Base-by-base conservation (phyloP, 2,329 filamentous ascomycete species). In the Alternaria tenuissima region DNA sequence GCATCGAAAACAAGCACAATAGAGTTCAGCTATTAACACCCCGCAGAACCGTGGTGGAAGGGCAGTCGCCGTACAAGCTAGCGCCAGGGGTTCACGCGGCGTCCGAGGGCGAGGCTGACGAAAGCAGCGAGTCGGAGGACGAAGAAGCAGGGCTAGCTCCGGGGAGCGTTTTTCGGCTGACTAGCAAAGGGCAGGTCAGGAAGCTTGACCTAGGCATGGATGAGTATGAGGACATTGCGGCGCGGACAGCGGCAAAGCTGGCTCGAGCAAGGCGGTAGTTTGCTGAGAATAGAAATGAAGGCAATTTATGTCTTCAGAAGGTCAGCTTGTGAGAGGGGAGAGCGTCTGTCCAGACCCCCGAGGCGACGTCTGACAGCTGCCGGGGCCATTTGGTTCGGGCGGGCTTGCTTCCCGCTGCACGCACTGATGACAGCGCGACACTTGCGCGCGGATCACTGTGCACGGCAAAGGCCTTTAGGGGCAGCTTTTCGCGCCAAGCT, bases 1-100 rank as follows among this genome's bases (percentile, higher is more conserved):
- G 32, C 52, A 24, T 28, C 30, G 8, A 7, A n/a, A 43, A 49
- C 22, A 56, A 49, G 18, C 18, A 42, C 34, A 41, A 32, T 56
- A 42, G 38, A 55, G 48, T 57, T 51, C 34, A 43, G 30, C 51
- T 55, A 57, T 49, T 67, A 59, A 69, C 46, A 42, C 34, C 39
- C 41, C 54, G 51, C 78, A 85, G 89, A 36, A 88, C 88, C 3
- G 91, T 91, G 0, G 83, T 95, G 1, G 89, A 92, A 72, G 89
- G 89, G 1, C 78, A 74, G 48, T 84, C 78, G 64, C 71, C 76
- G 47, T 72, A 77, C 61, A 72, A 70, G 64, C 68, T 78, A 73
- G 72, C 71, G 66, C 71, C 70, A 74, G 74, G 75, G 68, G 69
- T 52, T 2, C 81, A 81, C 2, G 84, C 81, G 24, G 84, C 81